These are phyloP conservation scores for Mycosphaerella sp. DNA, from an alignment of 2,329 filamentous ascomycete species.

Conservation along the genomic window DNA sequence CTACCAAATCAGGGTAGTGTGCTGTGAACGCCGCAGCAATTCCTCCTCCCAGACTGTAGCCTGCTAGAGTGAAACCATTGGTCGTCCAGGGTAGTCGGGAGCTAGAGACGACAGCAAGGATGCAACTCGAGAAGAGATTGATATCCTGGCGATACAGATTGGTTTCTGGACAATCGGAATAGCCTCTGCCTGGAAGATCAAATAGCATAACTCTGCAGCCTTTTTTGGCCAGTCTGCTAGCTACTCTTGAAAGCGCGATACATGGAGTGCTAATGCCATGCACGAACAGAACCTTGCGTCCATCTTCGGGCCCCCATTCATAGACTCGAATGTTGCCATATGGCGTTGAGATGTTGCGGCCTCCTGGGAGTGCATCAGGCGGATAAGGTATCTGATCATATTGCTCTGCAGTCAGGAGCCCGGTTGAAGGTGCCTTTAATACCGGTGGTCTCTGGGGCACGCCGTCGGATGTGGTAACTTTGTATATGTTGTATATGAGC, in stretches of 20 bases:
- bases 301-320: constrained; percentile 70
- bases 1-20: constrained; percentile 62
- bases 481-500: constrained; percentile 12
- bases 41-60: constrained; percentile 75
- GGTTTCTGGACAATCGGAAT: constrained; percentile 64
- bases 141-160: constrained; percentile 63
- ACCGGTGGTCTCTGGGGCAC: constrained; percentile 8
- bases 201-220: constrained; percentile 77
- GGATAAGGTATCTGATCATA: constrained; percentile 51
- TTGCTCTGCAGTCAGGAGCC: constrained; percentile 12
- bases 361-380: constrained; percentile 62
- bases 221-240: constrained; percentile 55
- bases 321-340: constrained; percentile 69
- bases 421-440: constrained; percentile 14
- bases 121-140: constrained; percentile 66
- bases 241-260: constrained; percentile 61
- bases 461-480: constrained; percentile 8
- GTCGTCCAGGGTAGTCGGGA: constrained; percentile 59
- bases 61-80: constrained; percentile 61
- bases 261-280: constrained; percentile 79
- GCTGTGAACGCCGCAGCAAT: constrained; percentile 64
- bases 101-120: constrained; percentile 63
- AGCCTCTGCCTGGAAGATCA: constrained; percentile 71
- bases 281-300: constrained; percentile 66
- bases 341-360: constrained; percentile 60